Base-by-base conservation (phyloP, 345 rosid species). In the Melastoma malabathricum region DNA sequence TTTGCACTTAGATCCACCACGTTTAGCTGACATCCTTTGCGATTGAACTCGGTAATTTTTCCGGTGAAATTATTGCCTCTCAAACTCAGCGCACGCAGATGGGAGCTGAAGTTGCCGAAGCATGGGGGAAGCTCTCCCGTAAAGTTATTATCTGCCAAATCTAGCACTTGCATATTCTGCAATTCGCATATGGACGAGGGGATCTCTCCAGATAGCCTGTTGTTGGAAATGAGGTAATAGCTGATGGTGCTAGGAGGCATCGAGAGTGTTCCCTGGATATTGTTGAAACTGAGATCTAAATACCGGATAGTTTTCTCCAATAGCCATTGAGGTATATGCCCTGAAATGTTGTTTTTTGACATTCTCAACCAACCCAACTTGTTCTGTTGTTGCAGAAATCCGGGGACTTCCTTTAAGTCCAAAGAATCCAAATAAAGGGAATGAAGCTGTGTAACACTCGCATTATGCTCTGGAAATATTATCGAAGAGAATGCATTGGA, bases 401-500 rank as follows among this genome's bases (percentile, higher is more conserved):
- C 41, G 9, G 59, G 65, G 15, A 61, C 47, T 31, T 13, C 16
- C 10, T n/a, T 47, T 13, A 61, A 22, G 45, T 49, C 48, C 48
- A 58, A 61, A 18, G 54, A 61, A 43, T 58, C 52, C 13, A 61
- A 39, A 6, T 34, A 8, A 4, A 61, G 34, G 7, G 46, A 0
- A 18, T 1, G 16, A 6, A 53, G 19, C 2, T 43, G 18, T 1
- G 14, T 15, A 16, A 25, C 18, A 20, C 44, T 43, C 13, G 25
- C 39, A 18, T 19, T 31, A 2, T 0, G 16, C 29, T 52, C 34
- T 1, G 47, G 16, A 13, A 20, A 15, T 13, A 52, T 17, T 15
- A 39, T 25, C 17, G 47, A 22, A 13, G 64, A 53, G 45, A 52
- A n/a, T n/a, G 47, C 48, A 31, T 61, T 61, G 54, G 39, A 53